Evolutionary conservation across 495 filamentous ascomycete genomes (phyloP).

Genomic region (Podospora pseudoanserina): DNA sequence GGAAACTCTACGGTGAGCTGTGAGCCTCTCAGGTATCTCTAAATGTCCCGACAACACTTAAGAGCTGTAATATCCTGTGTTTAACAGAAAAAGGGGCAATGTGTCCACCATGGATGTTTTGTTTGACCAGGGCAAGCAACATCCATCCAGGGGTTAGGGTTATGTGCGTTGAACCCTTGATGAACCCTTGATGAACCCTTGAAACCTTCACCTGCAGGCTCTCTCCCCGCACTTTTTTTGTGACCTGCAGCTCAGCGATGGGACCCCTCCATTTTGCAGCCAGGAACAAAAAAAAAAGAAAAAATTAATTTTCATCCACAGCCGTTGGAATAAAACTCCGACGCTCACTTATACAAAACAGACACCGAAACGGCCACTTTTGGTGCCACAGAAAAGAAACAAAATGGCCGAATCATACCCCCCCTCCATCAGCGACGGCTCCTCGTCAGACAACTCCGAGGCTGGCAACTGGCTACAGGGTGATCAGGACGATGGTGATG

Average conservation of each 20-base stretch:
- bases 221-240: slow-evolving; percentile 4
- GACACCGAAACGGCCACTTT: not conserved
- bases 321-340: slow-evolving; percentile 1
- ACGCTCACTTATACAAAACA: not conserved
- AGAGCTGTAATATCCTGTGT: not conserved
- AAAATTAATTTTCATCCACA: not conserved
- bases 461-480: slow-evolving; percentile 82
- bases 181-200: not conserved
- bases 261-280: slow-evolving; percentile 3
- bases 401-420: slow-evolving; percentile 29
- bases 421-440: slow-evolving; percentile 15
- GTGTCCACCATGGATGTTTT: not conserved
- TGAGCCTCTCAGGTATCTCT: too few species aligned
- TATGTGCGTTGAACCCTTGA: not conserved
- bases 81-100: not conserved
- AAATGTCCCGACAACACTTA: too few species aligned
- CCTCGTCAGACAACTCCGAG: slow-evolving; percentile 32
- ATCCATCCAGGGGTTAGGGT: not conserved
- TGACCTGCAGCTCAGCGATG: slow-evolving; percentile 4
- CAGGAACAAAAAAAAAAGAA: not conserved
- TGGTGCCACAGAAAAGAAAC: not conserved
- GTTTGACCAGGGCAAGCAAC: not conserved
- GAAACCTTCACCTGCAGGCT: not conserved
- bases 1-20: too few species aligned
- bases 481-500: slow-evolving; percentile 41